Evolutionary conservation across 2,329 filamentous ascomycete species (phyloP), one percentile per base, ranked within the genome.

Genomic region (Helminthosporium solani): DNA sequence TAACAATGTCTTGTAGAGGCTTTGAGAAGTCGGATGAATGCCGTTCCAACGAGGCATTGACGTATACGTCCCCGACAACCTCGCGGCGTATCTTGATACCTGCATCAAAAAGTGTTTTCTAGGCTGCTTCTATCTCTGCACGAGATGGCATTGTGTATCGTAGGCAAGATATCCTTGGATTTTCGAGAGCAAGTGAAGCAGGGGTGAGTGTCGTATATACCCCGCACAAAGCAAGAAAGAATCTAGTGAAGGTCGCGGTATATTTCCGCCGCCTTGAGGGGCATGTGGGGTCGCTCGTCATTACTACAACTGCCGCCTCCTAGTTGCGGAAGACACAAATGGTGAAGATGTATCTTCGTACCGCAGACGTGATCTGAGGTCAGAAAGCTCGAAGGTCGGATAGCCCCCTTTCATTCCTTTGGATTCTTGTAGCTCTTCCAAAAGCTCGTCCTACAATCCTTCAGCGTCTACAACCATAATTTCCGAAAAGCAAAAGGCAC

Each of bases 1-100:
- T 83, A 5, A 81, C 75, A 33, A 82, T 72, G 43, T 83, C 76
- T 64, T 84, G 80, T 57, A 79, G 76, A 0, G 80, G 77, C 31
- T 70, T 67, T 1, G 78, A 72, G 63, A 83, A 84, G 15, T 78
- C 73, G 6, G 75, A 77, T 0, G 77, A 72, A n/a, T 75, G 75
- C 28, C 75, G 75, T 14, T 68, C 63, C 8, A 83, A 70, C 1
- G 80, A 73, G 3, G 68, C 70, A 52, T 83, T 73, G 40, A 85
- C 81, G 55, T 83, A 82, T 20, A 70, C 68, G 44, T 80, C 70
- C 15, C 82, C 81, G 11, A 79, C 74, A 11, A 57, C 55, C 33
- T 47, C 38, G 16, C 53, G 53, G 9, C 54, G 50, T 27, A 58
- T 37, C 2, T 45, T 36, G 38, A 58, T 41, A 36, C 54, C 55